A percentile compares a stretch with the other conserved stretches of the same genome.
Conservation (phyloP, 805 yeast genomes). For the Saturnispora kantuleensis region DNA sequence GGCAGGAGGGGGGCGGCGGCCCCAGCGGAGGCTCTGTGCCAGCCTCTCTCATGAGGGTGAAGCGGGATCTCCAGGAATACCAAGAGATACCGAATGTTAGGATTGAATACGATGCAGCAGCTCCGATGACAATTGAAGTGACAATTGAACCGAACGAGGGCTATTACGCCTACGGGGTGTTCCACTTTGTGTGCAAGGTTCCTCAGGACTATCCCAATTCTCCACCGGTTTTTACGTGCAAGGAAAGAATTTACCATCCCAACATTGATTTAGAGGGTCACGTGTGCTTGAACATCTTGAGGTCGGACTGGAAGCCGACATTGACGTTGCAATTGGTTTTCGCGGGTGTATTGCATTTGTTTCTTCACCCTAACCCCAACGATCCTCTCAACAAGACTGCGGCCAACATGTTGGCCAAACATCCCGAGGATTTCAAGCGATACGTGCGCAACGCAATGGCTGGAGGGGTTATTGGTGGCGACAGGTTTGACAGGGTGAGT, state of each 20-base stretch:
- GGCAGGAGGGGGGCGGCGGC: conserved; percentile 1
- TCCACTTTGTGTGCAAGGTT: conserved; percentile 56
- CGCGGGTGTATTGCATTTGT: conserved; percentile 76
- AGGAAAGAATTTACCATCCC: conserved; percentile 78
- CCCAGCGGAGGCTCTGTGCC: conserved; percentile 1
- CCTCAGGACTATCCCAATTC: conserved; percentile 79
- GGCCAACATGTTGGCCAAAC: conserved; percentile 46
- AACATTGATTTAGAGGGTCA: conserved; percentile 87
- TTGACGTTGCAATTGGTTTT: conserved; percentile 70
- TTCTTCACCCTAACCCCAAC: conserved; percentile 81
- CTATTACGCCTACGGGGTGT: conserved; percentile 56
- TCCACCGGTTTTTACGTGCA: conserved; percentile 76
- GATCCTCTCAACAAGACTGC: conserved; percentile 94
- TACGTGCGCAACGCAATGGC: conserved; percentile 57
- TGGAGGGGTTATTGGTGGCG: conserved; percentile 57
- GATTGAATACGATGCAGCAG: conserved; percentile 35
- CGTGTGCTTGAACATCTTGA: conserved; percentile 78
- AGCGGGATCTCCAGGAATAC: conserved; percentile 66
- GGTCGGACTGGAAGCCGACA: conserved; percentile 97
- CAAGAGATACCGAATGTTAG: conserved; percentile 35
- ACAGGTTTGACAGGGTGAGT: conserved; percentile 51
- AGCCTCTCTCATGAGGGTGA: conserved; percentile 49
- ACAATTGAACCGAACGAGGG: conserved; percentile 62
- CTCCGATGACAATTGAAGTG: conserved; percentile 54
- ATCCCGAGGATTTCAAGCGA: conserved; percentile 39